A percentile compares a stretch with the other conserved stretches of the same genome.
phyloP scores from a whole-genome alignment of 2,329 filamentous ascomycete genomes.

The Colletotrichum sp. region DNA sequence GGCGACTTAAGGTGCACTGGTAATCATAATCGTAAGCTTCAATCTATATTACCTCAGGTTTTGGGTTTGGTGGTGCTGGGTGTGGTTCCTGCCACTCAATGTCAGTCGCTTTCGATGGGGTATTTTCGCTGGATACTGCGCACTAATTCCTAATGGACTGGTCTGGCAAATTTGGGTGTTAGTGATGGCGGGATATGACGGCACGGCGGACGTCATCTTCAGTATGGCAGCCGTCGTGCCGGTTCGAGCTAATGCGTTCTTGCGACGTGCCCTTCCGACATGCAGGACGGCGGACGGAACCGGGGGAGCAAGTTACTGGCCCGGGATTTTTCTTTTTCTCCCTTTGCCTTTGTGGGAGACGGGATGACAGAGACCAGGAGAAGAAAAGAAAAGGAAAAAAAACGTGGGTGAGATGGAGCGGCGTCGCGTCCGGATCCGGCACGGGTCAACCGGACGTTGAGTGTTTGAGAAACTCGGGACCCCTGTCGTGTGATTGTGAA shows the following conservation, averaged over 20 bases:
- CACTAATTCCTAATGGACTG: neutral
- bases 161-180: neutral
- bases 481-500: neutral
- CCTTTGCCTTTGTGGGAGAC: neutral
- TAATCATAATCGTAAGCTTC: neutral
- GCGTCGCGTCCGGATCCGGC: constrained; percentile 1
- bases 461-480: neutral
- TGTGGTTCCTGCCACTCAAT: neutral
- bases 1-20: neutral
- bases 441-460: neutral
- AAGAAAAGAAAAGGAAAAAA: neutral
- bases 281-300: neutral
- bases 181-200: neutral
- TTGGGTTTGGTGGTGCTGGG: neutral
- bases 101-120: neutral
- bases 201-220: neutral
- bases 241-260: neutral
- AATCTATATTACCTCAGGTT: neutral
- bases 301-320: neutral
- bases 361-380: neutral
- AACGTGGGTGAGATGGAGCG: neutral
- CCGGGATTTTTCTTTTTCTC: neutral
- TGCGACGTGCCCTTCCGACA: neutral
- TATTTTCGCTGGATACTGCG: neutral
- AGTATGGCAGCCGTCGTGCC: neutral